Conservation (phyloP, 2,329 filamentous ascomycete species). For the Sordariomycetes sp. region DNA sequence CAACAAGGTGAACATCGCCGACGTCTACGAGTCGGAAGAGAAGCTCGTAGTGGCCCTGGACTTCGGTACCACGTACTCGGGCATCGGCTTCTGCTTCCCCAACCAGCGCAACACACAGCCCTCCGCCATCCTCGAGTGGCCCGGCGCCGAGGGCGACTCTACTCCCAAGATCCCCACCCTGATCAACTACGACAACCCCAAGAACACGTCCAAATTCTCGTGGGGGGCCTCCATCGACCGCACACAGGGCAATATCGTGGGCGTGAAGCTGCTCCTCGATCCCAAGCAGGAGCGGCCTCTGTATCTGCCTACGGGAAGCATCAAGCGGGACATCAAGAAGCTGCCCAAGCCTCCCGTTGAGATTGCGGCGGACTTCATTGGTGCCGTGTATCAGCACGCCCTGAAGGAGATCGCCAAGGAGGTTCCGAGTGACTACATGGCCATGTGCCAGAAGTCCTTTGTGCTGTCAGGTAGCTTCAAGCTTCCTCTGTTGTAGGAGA, state of each 20-base stretch:
- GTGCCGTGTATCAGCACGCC: conserved; percentile 8
- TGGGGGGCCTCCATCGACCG: conserved; percentile 16
- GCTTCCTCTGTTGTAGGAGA: not conserved
- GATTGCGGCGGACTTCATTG: conserved; percentile 4
- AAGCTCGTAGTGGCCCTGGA: conserved; percentile 9
- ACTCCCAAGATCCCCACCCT: conserved; percentile 7
- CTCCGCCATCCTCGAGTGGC: conserved; percentile 10
- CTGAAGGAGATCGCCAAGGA: conserved; percentile 14
- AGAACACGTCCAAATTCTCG: not conserved
- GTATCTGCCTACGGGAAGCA: conserved; percentile 5
- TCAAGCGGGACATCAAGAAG: not conserved
- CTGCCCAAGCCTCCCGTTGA: conserved; percentile 9
- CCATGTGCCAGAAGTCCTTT: conserved; percentile 22
- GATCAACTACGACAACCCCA: conserved; percentile 12
- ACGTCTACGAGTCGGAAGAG: conserved; percentile 8
- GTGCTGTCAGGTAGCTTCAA: conserved; percentile 8
- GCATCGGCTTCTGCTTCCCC: conserved; percentile 9
- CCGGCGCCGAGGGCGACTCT: conserved; percentile 7
- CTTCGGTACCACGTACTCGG: conserved; percentile 10
- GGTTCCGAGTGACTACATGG: conserved; percentile 17
- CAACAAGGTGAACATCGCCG: not conserved
- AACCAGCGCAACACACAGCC: conserved; percentile 17
- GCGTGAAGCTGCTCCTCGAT: conserved; percentile 12
- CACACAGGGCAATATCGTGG: conserved; percentile 14
- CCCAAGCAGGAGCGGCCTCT: conserved; percentile 6